Percentiles rank a stretch among this genome's conserved stretches.
phyloP scores from a whole-genome alignment of 139 green algal genomes.

The Picochlorum sp. region DNA sequence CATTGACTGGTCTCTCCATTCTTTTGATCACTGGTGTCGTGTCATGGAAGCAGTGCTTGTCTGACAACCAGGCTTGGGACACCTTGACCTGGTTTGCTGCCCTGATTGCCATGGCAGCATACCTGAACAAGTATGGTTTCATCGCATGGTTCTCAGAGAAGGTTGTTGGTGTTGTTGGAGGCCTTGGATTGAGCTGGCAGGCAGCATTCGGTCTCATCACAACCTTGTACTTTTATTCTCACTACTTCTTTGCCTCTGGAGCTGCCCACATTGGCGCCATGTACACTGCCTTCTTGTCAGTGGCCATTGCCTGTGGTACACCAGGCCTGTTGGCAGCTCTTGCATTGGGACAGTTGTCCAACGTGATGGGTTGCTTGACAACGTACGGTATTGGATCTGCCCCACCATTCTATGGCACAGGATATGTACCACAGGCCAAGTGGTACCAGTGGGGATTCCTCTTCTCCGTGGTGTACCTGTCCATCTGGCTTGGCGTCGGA shows the following conservation, averaged over 20 bases:
- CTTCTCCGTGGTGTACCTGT: slow-evolving; percentile 88
- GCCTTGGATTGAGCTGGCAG: slow-evolving; percentile 90
- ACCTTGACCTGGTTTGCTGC: slow-evolving; percentile 98
- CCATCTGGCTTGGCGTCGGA: slow-evolving; percentile 82
- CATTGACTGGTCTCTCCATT: slow-evolving; percentile 89
- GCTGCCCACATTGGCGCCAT: slow-evolving; percentile 99
- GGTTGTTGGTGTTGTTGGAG: slow-evolving; percentile 69
- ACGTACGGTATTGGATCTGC: slow-evolving; percentile 98
- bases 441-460: slow-evolving; percentile 92
- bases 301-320: slow-evolving; percentile 83
- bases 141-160: slow-evolving; percentile 92
- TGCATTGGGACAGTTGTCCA: slow-evolving; percentile 76
- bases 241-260: slow-evolving; percentile 98
- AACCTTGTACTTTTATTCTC: slow-evolving; percentile 97
- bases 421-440: slow-evolving; percentile 73
- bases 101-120: slow-evolving; percentile 96
- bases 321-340: slow-evolving; percentile 45
- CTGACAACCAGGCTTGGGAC: slow-evolving; percentile 81
- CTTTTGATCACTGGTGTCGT: slow-evolving; percentile 85
- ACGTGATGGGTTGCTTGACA: slow-evolving; percentile 98
- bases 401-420: slow-evolving; percentile 84
- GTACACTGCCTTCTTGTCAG: slow-evolving; percentile 98
- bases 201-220: slow-evolving; percentile 82
- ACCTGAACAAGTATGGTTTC: slow-evolving; percentile 98
- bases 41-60: slow-evolving; percentile 72